Evolutionary conservation across 495 filamentous ascomycete genomes (phyloP).

Genomic region (Neurospora sp.): DNA sequence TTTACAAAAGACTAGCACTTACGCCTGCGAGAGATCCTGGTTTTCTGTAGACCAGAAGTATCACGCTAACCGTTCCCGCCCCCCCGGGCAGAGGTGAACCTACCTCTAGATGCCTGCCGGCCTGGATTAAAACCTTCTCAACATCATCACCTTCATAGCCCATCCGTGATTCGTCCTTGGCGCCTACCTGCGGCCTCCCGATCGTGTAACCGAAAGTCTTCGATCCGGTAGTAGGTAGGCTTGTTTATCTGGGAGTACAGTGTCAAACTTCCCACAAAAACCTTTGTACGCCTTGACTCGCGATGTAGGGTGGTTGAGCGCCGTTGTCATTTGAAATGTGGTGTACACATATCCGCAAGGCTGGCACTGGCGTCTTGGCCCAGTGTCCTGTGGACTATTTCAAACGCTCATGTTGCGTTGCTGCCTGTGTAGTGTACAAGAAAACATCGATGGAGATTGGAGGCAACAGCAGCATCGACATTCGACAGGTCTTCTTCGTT

Average conservation of each 20-base stretch:
- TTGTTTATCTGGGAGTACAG: neutral
- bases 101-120: neutral
- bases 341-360: neutral
- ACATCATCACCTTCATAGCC: neutral
- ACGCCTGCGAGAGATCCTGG: neutral
- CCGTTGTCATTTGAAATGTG: neutral
- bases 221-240: neutral
- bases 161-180: neutral
- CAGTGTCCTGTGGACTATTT: neutral
- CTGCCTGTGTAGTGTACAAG: no score
- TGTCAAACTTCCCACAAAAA: neutral
- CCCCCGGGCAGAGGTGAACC: neutral
- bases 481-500: neutral
- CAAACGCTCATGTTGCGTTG: neutral
- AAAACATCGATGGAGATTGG: no score
- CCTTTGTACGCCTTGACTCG: slow-evolving; percentile 3
- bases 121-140: neutral
- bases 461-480: neutral
- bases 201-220: neutral
- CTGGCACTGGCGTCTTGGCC: neutral
- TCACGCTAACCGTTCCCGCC: neutral
- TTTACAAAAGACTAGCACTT: neutral
- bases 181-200: neutral
- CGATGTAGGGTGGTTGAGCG: neutral
- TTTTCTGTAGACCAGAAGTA: neutral